Base-by-base conservation (phyloP, 2,329 filamentous ascomycete species). In the Sphaerulina musiva region DNA sequence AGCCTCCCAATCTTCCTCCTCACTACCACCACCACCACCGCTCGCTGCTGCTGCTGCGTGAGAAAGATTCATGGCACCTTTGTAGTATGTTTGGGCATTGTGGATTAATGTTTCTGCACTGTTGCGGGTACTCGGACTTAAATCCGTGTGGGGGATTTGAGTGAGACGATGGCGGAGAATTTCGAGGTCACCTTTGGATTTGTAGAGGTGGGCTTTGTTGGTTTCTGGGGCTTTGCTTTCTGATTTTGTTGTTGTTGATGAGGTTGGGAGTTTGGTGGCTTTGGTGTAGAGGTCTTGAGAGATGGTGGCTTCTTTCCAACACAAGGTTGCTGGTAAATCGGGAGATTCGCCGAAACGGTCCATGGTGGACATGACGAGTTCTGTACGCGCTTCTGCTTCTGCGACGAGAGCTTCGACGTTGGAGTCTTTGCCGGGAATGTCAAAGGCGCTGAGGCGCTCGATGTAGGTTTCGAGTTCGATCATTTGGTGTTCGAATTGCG, bases 61-160 rank as follows among this genome's bases (percentile, higher is more conserved):
- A 6, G 66, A 64, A 32, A 62, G 58, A n/a, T 62, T 62, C 23
- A 61, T 56, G 6, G 78, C 79, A 39, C 80, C 80, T 17, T 77
- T 74, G 61, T 81, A 83, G 62, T 80, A 83, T 4, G 76, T 80
- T 57, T 77, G 75, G 1, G 80, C 79, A 59, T 83, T 83, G 51
- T 74, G 75, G 38, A 80, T 64, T 10, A 83, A 67, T 2, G 73
- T 77, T 5, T 68, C 60, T 3, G 68, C 70, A 61, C 78, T 77
- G 46, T 73, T 73, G 26, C 69, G 64, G 4, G 73, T 61, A 4
- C 68, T 62, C 47, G 76, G 73, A 1, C 77, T 74, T 2, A 73
- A 60, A 38, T 72, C 67, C 1, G 54, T 49, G n/a, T 59, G 56
- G 0, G 59, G 53, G 26, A 62, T 53, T 10, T 58, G 62, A 5